Evolutionary conservation across 2,329 filamentous ascomycete species (phyloP).

Genomic region (Alternaria sp.): DNA sequence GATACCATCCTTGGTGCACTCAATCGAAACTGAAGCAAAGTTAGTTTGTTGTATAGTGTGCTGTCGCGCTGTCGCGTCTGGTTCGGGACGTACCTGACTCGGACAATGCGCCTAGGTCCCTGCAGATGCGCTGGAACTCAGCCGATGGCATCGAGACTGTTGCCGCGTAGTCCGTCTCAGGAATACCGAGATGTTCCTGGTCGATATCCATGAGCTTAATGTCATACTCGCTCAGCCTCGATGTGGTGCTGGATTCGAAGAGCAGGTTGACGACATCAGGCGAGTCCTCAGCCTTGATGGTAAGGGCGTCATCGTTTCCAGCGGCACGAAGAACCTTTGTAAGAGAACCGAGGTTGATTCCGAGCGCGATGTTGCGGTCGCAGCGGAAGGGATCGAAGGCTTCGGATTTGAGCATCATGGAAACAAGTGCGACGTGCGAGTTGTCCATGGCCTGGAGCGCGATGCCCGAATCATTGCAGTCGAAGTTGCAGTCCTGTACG

Average conservation of each 20-base stretch:
- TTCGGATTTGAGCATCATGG: constrained; percentile 97
- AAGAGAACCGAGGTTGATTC: constrained; percentile 94
- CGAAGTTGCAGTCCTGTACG: constrained; percentile 99
- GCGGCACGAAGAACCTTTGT: constrained; percentile 97
- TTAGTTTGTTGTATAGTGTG: constrained; percentile 28
- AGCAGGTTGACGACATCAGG: constrained; percentile 94
- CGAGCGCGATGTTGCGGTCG: constrained; percentile 97
- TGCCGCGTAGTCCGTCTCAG: constrained; percentile 97
- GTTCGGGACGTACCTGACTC: constrained; percentile 77
- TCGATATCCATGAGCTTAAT: constrained; percentile 99
- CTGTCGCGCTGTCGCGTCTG: not conserved
- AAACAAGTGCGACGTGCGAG: constrained; percentile 97
- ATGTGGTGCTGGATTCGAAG: constrained; percentile 88
- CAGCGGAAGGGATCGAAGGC: constrained; percentile 94
- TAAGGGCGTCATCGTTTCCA: constrained; percentile 92
- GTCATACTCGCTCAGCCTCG: constrained; percentile 97
- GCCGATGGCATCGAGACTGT: constrained; percentile 85
- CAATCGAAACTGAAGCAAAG: constrained; percentile 76
- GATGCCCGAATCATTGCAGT: constrained; percentile 99
- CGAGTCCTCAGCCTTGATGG: constrained; percentile 95
- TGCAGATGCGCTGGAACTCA: constrained; percentile 95
- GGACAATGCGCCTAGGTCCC: constrained; percentile 88
- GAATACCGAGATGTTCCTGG: constrained; percentile 98
- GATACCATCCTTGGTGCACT: constrained; percentile 95
- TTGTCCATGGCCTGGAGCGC: constrained; percentile 99